These are phyloP conservation scores for Acanthamoeba castellanii DNA, from an alignment of 208 protist species.

Conservation along the genomic window DNA sequence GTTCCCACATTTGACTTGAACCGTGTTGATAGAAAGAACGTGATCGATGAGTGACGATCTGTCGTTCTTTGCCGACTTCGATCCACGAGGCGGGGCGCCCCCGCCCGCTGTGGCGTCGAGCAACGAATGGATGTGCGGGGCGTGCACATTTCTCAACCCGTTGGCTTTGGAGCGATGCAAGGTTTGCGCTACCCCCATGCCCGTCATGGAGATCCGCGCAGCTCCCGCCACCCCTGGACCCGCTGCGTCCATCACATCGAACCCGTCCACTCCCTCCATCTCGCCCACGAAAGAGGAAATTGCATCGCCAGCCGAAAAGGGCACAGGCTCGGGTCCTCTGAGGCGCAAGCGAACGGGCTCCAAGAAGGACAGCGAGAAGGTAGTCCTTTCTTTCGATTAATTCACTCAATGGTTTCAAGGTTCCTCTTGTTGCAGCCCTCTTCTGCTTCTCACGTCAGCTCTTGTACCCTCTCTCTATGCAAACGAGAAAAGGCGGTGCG, in stretches of 20 bases:
- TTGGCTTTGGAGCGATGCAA: neutral
- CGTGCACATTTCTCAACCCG: constrained; percentile 40
- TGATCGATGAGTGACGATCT: constrained; percentile 21
- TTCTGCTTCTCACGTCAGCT: neutral
- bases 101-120: neutral
- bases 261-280: neutral
- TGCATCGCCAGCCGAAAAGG: neutral
- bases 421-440: neutral
- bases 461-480: neutral
- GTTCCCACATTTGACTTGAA: neutral
- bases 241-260: neutral
- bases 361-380: constrained; percentile 7
- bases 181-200: neutral
- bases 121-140: constrained; percentile 24
- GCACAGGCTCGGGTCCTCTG: neutral
- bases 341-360: neutral
- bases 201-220: neutral
- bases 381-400: neutral
- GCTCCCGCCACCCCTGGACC: neutral
- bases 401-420: neutral
- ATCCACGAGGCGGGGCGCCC: neutral
- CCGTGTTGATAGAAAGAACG: neutral
- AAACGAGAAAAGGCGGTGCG: neutral
- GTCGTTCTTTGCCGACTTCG: constrained; percentile 39
- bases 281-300: neutral